Conservation (phyloP, 2,329 filamentous ascomycete species). For the Pseudopithomyces chartarum region DNA sequence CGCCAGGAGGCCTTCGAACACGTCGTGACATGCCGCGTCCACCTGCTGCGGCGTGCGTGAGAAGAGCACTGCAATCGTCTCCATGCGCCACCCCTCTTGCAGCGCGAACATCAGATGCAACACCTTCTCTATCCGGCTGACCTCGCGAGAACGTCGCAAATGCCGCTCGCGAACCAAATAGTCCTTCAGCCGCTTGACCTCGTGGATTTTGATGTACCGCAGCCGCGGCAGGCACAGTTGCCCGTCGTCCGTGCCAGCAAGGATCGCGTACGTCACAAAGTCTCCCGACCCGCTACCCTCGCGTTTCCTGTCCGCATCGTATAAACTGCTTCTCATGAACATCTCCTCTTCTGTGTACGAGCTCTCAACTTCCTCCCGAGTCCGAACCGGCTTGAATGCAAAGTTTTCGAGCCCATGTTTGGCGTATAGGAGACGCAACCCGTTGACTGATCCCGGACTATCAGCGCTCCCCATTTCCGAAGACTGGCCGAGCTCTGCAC, state of each 20-base stretch:
- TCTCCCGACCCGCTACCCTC: constrained; percentile 25
- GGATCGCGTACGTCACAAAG: constrained; percentile 23
- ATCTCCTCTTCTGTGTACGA: constrained; percentile 23
- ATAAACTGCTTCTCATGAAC: constrained; percentile 8
- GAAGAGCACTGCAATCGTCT: constrained; percentile 33
- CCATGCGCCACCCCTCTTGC: constrained; percentile 31
- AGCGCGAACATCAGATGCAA: constrained; percentile 33
- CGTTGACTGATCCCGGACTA: background rate
- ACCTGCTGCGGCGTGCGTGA: constrained; percentile 34
- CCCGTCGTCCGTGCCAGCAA: constrained; percentile 21
- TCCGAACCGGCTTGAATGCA: constrained; percentile 2
- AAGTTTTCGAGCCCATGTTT: constrained; percentile 9
- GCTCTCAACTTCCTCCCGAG: constrained; percentile 18
- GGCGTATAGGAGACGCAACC: background rate
- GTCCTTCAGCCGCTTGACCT: constrained; percentile 25
- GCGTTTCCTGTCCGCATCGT: constrained; percentile 21
- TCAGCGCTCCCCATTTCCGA: background rate
- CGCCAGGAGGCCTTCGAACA: constrained; percentile 30
- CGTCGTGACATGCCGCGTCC: constrained; percentile 26
- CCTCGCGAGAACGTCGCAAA: constrained; percentile 17
- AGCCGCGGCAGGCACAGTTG: constrained; percentile 25
- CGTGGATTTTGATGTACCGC: constrained; percentile 31
- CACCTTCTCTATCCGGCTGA: constrained; percentile 33
- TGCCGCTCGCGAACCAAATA: constrained; percentile 22
- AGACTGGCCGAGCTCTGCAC: too few relatives aligned